phyloP scores from a whole-genome alignment of 805 yeast species.

The Metschnikowia lochheadii region DNA sequence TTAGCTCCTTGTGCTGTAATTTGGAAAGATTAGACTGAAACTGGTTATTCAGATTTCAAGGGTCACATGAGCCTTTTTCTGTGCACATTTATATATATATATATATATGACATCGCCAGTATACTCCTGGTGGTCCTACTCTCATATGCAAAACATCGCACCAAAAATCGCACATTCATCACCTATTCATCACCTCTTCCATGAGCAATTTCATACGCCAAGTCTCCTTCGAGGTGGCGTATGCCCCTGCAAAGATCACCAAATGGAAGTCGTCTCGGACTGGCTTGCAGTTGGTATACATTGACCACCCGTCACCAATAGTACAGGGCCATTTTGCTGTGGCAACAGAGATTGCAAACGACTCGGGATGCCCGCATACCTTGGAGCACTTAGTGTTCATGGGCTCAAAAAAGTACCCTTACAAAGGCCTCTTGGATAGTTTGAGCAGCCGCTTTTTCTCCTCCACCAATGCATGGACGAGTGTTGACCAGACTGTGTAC shows the following conservation, averaged over 20 bases:
- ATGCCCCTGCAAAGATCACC: slow-evolving; percentile 64
- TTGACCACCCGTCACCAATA: slow-evolving; percentile 78
- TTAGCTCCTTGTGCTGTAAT: too few species aligned
- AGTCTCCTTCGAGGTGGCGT: slow-evolving; percentile 58
- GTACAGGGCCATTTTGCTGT: slow-evolving; percentile 95
- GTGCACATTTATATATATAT: neutral
- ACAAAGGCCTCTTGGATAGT: slow-evolving; percentile 84
- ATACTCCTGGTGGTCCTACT: too few species aligned
- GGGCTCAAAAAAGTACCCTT: slow-evolving; percentile 89
- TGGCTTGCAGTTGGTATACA: slow-evolving; percentile 74
- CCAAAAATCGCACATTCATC: neutral
- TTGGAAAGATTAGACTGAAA: too few species aligned
- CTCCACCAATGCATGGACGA: slow-evolving; percentile 95
- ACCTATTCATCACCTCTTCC: neutral
- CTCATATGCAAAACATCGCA: neutral
- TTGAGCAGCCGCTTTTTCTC: slow-evolving; percentile 82
- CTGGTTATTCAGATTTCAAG: neutral
- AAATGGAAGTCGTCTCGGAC: slow-evolving; percentile 80
- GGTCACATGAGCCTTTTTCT: neutral
- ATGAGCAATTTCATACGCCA: slow-evolving; percentile 27
- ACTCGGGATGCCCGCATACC: slow-evolving; percentile 93
- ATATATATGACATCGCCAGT: too few species aligned
- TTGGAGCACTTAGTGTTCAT: slow-evolving; percentile 89
- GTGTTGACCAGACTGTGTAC: slow-evolving; percentile 91
- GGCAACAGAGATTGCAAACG: slow-evolving; percentile 84